Conservation (phyloP, 352 stramenopile species). For the Globisporangium iwayamae region DNA sequence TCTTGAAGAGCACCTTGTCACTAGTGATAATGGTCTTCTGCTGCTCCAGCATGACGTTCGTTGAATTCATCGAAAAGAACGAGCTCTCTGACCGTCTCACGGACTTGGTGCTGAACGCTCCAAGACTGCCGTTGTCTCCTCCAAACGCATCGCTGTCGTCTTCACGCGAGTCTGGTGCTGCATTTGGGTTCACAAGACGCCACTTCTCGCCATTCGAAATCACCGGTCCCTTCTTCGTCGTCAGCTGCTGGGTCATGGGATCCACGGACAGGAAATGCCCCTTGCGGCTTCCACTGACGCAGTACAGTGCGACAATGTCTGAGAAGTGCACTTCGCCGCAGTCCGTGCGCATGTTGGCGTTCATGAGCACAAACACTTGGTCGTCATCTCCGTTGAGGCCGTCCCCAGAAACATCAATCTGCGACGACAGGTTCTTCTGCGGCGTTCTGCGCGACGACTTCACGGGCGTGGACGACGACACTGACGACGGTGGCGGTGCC, state of each 20-base stretch:
- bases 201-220: conserved; percentile 83
- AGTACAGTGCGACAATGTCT: conserved; percentile 77
- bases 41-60: conserved; percentile 48
- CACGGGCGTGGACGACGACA: conserved; percentile 27
- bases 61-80: conserved; percentile 37
- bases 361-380: conserved; percentile 79
- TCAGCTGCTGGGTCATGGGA: conserved; percentile 45
- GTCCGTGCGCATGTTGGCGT: conserved; percentile 65
- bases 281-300: conserved; percentile 57
- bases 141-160: conserved; percentile 13
- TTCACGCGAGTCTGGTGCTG: conserved; percentile 22
- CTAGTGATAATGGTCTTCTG: conserved; percentile 64
- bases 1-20: conserved; percentile 73
- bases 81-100: conserved; percentile 19
- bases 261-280: conserved; percentile 77
- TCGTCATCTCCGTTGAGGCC: conserved; percentile 67
- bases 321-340: conserved; percentile 69
- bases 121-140: neutral
- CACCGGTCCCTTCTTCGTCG: conserved; percentile 67
- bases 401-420: conserved; percentile 57
- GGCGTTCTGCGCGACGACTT: conserved; percentile 12
- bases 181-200: conserved; percentile 59
- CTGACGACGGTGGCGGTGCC: conserved; percentile 6
- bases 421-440: conserved; percentile 23
- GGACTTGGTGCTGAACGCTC: neutral